phyloP scores from a whole-genome alignment of 768 basidiomycete species.

The Tulasnella sp. region DNA sequence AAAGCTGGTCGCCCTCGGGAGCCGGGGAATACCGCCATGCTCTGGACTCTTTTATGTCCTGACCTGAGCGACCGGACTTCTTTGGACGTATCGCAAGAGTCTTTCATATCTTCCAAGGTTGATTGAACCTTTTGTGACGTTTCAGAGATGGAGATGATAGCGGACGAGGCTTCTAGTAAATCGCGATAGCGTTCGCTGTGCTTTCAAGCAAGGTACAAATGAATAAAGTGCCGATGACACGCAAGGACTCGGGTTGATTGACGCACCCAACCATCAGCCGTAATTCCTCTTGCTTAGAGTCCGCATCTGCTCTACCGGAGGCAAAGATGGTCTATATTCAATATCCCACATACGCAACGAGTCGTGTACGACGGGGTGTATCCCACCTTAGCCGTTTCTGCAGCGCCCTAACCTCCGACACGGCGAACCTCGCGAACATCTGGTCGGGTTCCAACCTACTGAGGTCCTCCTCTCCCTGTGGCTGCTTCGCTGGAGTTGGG shows the following conservation, averaged over 20 bases:
- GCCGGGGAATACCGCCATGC: neutral
- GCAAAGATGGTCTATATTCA: neutral
- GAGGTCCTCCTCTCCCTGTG: slow-evolving; percentile 22
- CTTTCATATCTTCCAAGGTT: slow-evolving; percentile 55
- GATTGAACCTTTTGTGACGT: slow-evolving; percentile 59
- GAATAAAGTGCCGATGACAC: slow-evolving; percentile 19
- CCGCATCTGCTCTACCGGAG: slow-evolving; percentile 58
- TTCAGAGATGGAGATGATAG: slow-evolving; percentile 66
- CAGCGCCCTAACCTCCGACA: slow-evolving; percentile 58
- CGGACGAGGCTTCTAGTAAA: slow-evolving; percentile 74
- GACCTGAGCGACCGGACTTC: slow-evolving; percentile 11
- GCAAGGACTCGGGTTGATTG: slow-evolving; percentile 3
- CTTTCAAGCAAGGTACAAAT: slow-evolving; percentile 44
- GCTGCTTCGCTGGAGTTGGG: neutral
- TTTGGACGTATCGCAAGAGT: slow-evolving; percentile 27
- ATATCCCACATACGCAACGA: slow-evolving; percentile 12
- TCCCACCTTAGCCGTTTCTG: slow-evolving; percentile 61
- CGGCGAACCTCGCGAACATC: slow-evolving; percentile 60
- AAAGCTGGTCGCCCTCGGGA: slow-evolving; percentile 34
- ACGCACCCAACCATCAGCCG: slow-evolving; percentile 90
- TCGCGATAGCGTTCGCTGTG: slow-evolving; percentile 84
- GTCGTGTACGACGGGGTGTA: neutral
- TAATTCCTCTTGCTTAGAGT: slow-evolving; percentile 80
- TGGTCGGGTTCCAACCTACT: slow-evolving; percentile 56
- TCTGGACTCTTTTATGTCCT: slow-evolving; percentile 2